These are phyloP conservation scores for Ophiostoma quercus DNA, from an alignment of 2,329 filamentous ascomycete species.

Conservation along the genomic window DNA sequence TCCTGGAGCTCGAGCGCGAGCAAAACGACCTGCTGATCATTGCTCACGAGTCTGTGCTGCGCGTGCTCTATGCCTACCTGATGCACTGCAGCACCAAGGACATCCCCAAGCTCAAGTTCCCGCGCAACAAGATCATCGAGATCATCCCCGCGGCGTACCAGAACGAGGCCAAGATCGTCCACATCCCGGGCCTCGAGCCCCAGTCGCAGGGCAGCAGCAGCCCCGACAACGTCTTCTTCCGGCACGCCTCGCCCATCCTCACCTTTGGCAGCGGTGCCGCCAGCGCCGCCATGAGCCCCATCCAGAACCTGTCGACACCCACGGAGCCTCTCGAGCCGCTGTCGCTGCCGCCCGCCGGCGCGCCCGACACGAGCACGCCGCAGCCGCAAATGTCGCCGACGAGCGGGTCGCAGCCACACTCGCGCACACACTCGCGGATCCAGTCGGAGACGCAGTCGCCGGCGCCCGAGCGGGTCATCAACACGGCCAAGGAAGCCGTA, in stretches of 20 bases:
- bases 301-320: constrained; percentile 46
- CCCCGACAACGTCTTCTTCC: constrained; percentile 36
- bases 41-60: constrained; percentile 93
- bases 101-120: constrained; percentile 89
- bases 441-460: constrained; percentile 18
- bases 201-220: constrained; percentile 23
- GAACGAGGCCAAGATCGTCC: constrained; percentile 87
- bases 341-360: constrained; percentile 25
- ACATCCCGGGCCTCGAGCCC: constrained; percentile 62
- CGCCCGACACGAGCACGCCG: neutral
- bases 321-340: constrained; percentile 38
- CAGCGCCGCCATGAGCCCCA: constrained; percentile 42
- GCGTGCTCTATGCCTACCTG: constrained; percentile 92
- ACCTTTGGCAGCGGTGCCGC: constrained; percentile 69
- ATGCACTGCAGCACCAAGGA: constrained; percentile 97
- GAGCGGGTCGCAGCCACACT: constrained; percentile 18
- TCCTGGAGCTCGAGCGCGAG: constrained; percentile 92
- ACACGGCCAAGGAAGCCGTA: constrained; percentile 46
- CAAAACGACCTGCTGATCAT: constrained; percentile 98
- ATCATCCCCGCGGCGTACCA: constrained; percentile 97
- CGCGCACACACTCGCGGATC: constrained; percentile 1
- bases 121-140: constrained; percentile 95
- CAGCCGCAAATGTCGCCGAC: neutral
- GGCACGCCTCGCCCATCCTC: constrained; percentile 69
- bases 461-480: constrained; percentile 47